Conservation (phyloP, 2,329 filamentous ascomycete species). For the Penicillium sp. region DNA sequence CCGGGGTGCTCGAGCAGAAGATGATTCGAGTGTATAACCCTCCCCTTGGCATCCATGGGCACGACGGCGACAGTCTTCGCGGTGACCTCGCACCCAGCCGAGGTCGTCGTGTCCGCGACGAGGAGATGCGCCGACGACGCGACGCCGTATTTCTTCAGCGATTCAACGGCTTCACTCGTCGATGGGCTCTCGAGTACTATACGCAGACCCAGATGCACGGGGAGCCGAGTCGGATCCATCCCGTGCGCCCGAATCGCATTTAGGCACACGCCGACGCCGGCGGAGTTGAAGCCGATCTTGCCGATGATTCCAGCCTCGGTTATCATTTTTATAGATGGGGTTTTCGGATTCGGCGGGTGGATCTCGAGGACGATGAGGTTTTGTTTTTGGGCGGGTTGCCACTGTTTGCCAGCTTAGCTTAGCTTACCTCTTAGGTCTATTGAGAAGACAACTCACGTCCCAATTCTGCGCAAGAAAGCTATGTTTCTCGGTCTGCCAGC, state of each 20-base stretch:
- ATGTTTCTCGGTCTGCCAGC: not conserved
- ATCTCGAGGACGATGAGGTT: slow-evolving; percentile 3
- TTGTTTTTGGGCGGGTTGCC: not conserved
- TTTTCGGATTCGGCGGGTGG: not conserved
- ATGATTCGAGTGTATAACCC: slow-evolving; percentile 3
- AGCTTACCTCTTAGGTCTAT: too few relatives aligned
- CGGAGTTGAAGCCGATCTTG: not conserved
- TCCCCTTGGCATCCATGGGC: not conserved
- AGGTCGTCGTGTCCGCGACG: not conserved
- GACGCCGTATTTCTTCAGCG: not conserved
- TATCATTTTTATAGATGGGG: not conserved
- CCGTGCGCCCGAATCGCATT: slow-evolving; percentile 1
- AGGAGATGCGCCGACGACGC: slow-evolving; percentile 5
- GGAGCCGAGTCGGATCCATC: not conserved
- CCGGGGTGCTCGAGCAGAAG: not conserved
- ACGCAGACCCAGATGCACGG: not conserved
- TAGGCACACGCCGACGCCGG: slow-evolving; percentile 4
- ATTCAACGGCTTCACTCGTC: not conserved
- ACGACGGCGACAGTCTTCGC: not conserved
- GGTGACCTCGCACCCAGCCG: not conserved
- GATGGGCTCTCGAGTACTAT: not conserved
- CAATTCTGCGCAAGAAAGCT: slow-evolving; percentile 1
- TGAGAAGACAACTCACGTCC: not conserved
- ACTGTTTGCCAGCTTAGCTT: not conserved
- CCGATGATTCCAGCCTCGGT: slow-evolving; percentile 11